Base-by-base conservation (phyloP, 352 stramenopile genomes). In the Phytophthora constricta region DNA sequence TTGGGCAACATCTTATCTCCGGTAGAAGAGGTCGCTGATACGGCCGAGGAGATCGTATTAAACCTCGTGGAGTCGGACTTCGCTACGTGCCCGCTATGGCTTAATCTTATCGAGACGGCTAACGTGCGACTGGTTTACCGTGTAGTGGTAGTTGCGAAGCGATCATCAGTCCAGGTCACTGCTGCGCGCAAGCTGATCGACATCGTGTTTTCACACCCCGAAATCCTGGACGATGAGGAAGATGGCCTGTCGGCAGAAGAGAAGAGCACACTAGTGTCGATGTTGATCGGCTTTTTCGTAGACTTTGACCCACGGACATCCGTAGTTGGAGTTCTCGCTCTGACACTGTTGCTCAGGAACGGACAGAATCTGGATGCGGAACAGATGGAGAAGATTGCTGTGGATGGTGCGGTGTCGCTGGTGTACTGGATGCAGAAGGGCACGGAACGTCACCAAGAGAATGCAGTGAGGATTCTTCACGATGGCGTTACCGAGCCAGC, bases 341-440 rank as follows among this genome's bases (percentile, higher is more conserved):
- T 95, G 13, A 82, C 78, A 23, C 57, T 93, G 14, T 71, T 95
- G 8, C 63, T 95, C 1, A 85, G 81, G 47, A 84, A 91, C 31
- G 82, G 80, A 1, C 78, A 91, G 42, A 41, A 41, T 13, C 66
- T 95, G 1, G 73, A 86, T 22, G 33, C 65, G 5, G 63, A 77
- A 17, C 85, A 95, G 50, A 92, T 91, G 85, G 68, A 91, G n/a
- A 82, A 77, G 26, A 77, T 95, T 45, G 84, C 79, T n/a, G 76
- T 91, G 0, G 83, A 92, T 26, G 82, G 83, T 9, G 79, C 85
- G 0, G 70, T 87, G 9, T 92, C 83, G 14, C 54, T 95, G 2
- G 79, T 93, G 11, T 93, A 95, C 45, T 95, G 87, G 87, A 89
- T 93, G 61, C 83, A 92, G 56, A 93, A 95, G 58, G 87, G 87